Conservation (phyloP, 345 rosid genomes). For the Ailanthus altissimus region DNA sequence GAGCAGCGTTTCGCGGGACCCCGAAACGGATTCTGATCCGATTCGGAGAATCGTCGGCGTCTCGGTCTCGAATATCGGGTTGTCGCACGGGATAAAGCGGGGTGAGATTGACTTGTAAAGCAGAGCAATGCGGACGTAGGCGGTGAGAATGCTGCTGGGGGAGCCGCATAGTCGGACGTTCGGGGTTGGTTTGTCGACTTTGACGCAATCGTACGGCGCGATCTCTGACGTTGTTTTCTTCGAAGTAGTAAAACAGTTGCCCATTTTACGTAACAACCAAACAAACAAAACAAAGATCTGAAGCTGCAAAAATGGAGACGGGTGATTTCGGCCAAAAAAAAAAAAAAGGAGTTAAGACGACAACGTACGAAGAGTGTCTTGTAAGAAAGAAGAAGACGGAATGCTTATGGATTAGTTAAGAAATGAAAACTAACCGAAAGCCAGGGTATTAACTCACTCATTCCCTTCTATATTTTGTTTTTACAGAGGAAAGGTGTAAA, state of each 20-base stretch:
- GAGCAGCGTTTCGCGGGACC: constrained; percentile 46
- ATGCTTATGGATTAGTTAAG: neutral
- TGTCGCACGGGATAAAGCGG: constrained; percentile 40
- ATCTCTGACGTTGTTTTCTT: constrained; percentile 53
- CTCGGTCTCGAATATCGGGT: constrained; percentile 11
- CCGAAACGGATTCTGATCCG: constrained; percentile 51
- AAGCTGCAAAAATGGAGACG: neutral
- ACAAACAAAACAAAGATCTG: neutral
- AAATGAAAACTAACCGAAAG: neutral
- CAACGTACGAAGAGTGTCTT: constrained; percentile 4
- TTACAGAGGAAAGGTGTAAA: neutral
- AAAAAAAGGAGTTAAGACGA: neutral
- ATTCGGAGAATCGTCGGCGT: constrained; percentile 38
- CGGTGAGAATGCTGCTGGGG: constrained; percentile 32
- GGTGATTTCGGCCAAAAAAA: neutral
- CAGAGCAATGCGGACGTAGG: constrained; percentile 58
- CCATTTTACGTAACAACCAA: constrained; percentile 51
- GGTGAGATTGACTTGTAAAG: constrained; percentile 48
- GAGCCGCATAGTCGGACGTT: constrained; percentile 43
- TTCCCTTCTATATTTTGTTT: neutral
- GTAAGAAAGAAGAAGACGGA: constrained; percentile 9
- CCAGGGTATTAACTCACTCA: neutral
- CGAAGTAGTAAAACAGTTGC: constrained; percentile 40
- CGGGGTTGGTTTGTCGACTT: constrained; percentile 17
- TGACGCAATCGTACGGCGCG: constrained; percentile 44